These are phyloP conservation scores for Debaryomyces subglobosus DNA, from an alignment of 1,139 yeast species.

Conservation along the genomic window DNA sequence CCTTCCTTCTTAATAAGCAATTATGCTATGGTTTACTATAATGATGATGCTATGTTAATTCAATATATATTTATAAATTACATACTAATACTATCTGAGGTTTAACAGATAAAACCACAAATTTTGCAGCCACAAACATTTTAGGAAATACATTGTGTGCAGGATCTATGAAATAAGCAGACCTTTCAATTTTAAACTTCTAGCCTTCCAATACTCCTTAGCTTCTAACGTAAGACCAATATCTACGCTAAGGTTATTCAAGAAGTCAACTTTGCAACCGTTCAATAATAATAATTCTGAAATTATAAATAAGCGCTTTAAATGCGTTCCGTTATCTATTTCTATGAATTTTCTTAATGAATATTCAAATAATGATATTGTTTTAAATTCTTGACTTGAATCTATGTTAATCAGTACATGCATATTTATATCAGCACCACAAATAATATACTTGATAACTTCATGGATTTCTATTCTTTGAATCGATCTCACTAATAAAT, in stretches of 20 bases:
- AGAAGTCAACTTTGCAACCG: constrained; percentile 51
- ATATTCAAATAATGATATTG: constrained; percentile 58
- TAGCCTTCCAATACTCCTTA: constrained; percentile 52
- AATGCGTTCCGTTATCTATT: constrained; percentile 20
- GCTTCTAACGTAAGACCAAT: constrained; percentile 49
- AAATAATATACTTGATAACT: constrained; percentile 49
- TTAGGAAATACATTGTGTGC: background rate
- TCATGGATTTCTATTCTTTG: constrained; percentile 51
- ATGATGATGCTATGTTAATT: background rate
- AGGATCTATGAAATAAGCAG: constrained; percentile 5
- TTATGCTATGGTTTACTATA: background rate
- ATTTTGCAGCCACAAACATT: constrained; percentile 24
- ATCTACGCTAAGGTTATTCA: constrained; percentile 24
- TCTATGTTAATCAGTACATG: constrained; percentile 32
- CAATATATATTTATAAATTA: background rate
- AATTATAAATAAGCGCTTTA: constrained; percentile 54
- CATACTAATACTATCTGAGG: constrained; percentile 1
- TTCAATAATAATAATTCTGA: constrained; percentile 75
- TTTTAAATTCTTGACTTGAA: constrained; percentile 24
- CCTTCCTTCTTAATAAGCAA: background rate
- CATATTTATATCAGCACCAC: constrained; percentile 53
- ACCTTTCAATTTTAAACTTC: constrained; percentile 32
- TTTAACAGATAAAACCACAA: constrained; percentile 6
- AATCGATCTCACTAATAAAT: constrained; percentile 45
- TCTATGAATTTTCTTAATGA: constrained; percentile 55